phyloP scores from a whole-genome alignment of 768 basidiomycete species.

The Chalciporus chontae region DNA sequence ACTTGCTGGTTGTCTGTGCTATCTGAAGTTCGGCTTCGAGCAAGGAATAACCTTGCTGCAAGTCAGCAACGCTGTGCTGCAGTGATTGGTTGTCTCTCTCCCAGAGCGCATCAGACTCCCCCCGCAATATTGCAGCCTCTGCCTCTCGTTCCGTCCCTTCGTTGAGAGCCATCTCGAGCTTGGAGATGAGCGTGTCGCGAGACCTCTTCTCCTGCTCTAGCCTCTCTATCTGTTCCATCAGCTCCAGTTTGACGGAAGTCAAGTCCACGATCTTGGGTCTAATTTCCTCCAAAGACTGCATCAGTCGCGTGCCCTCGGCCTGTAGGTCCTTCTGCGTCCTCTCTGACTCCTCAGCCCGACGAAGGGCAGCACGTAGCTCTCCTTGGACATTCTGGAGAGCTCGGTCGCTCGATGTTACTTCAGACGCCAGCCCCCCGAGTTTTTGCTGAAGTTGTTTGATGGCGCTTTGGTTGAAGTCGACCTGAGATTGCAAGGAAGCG shows the following conservation, averaged over 20 bases:
- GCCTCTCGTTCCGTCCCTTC: slow-evolving; percentile 52
- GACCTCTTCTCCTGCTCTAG: slow-evolving; percentile 52
- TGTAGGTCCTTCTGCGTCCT: slow-evolving; percentile 69
- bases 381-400: slow-evolving; percentile 58
- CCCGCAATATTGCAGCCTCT: slow-evolving; percentile 40
- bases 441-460: slow-evolving; percentile 56
- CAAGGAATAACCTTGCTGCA: slow-evolving; percentile 59
- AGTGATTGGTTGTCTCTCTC: slow-evolving; percentile 52
- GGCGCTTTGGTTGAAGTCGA: slow-evolving; percentile 42
- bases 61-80: slow-evolving; percentile 50
- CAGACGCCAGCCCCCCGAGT: slow-evolving; percentile 51
- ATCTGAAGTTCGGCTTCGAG: slow-evolving; percentile 61
- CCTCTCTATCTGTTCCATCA: slow-evolving; percentile 59
- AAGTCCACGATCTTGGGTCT: slow-evolving; percentile 81
- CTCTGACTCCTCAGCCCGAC: slow-evolving; percentile 75
- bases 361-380: slow-evolving; percentile 61
- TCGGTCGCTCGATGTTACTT: slow-evolving; percentile 50
- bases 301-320: slow-evolving; percentile 69
- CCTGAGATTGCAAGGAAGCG: slow-evolving; percentile 44
- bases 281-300: slow-evolving; percentile 84
- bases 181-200: slow-evolving; percentile 54
- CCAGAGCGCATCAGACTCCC: slow-evolving; percentile 41
- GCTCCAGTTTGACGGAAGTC: slow-evolving; percentile 65
- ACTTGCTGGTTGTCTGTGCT: slow-evolving; percentile 48
- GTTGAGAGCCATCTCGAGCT: slow-evolving; percentile 58